phyloP scores from a whole-genome alignment of 495 filamentous ascomycete species.

The Aspergillus funiculosus region DNA sequence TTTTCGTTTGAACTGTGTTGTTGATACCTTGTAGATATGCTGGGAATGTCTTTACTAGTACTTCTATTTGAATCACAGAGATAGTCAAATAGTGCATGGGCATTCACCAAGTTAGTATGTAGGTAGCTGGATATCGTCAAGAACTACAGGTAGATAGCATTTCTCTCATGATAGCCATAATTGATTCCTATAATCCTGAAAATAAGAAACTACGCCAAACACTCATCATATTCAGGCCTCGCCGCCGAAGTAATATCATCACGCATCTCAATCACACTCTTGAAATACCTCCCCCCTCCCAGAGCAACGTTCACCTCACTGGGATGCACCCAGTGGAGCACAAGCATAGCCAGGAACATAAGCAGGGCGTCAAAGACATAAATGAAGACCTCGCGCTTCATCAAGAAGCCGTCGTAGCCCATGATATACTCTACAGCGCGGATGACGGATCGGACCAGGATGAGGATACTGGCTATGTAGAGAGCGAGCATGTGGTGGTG shows the following conservation, averaged over 20 bases:
- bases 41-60: too few relatives aligned
- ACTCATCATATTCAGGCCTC: too few relatives aligned
- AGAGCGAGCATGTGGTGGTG: constrained; percentile 45
- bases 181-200: too few relatives aligned
- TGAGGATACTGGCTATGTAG: constrained; percentile 48
- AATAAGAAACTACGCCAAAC: too few relatives aligned
- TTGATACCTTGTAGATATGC: too few relatives aligned
- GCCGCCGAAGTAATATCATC: too few relatives aligned
- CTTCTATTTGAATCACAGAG: too few relatives aligned
- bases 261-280: constrained; percentile 16
- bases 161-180: too few relatives aligned
- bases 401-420: constrained; percentile 47
- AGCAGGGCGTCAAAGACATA: constrained; percentile 58
- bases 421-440: constrained; percentile 57
- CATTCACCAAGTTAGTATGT: too few relatives aligned
- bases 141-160: too few relatives aligned
- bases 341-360: constrained; percentile 50
- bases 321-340: constrained; percentile 40
- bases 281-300: constrained; percentile 16
- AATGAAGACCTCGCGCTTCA: constrained; percentile 52
- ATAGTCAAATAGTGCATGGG: too few relatives aligned
- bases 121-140: too few relatives aligned
- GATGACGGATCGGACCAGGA: constrained; percentile 57
- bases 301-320: constrained; percentile 26
- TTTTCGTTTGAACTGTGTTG: constrained; percentile 6